phyloP scores from a whole-genome alignment of 768 basidiomycete genomes.

The Termitomyces sp. region DNA sequence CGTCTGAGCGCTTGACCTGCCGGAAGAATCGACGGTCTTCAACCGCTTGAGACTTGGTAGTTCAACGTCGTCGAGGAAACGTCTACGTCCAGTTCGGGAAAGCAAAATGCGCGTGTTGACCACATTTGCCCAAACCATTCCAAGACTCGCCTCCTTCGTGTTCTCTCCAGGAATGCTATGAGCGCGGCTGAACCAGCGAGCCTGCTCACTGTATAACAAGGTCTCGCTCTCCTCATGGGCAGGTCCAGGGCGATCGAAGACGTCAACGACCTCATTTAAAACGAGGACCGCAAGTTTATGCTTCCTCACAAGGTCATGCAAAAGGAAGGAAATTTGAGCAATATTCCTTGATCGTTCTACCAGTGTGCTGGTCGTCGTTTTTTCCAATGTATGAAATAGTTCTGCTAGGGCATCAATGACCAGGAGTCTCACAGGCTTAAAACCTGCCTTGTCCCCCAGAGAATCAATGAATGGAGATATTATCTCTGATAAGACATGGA shows the following conservation, averaged over 20 bases:
- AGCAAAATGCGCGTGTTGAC: constrained; percentile 84
- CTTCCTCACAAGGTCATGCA: constrained; percentile 66
- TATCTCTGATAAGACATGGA: constrained; percentile 47
- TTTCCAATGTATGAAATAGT: constrained; percentile 65
- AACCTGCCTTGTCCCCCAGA: constrained; percentile 21
- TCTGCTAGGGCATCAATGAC: constrained; percentile 88
- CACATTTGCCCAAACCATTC: constrained; percentile 92
- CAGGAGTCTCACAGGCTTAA: constrained; percentile 68
- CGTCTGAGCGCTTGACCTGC: background rate
- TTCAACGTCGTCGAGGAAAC: constrained; percentile 40
- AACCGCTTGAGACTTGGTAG: constrained; percentile 19
- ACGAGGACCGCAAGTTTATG: constrained; percentile 73
- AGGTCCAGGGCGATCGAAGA: constrained; percentile 39
- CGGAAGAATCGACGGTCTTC: constrained; percentile 13
- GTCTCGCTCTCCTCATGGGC: constrained; percentile 23
- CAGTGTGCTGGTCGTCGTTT: constrained; percentile 56
- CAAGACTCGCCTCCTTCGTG: constrained; percentile 76
- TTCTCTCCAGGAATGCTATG: constrained; percentile 53
- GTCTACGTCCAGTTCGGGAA: constrained; percentile 65
- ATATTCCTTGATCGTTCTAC: constrained; percentile 72
- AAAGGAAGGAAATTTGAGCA: constrained; percentile 55
- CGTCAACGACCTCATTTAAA: constrained; percentile 86
- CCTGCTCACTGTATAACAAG: constrained; percentile 66
- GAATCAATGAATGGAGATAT: constrained; percentile 49
- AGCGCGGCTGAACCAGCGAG: constrained; percentile 70